Conservation (phyloP, 257 asterid genomes). For the Solanum microdontum region DNA sequence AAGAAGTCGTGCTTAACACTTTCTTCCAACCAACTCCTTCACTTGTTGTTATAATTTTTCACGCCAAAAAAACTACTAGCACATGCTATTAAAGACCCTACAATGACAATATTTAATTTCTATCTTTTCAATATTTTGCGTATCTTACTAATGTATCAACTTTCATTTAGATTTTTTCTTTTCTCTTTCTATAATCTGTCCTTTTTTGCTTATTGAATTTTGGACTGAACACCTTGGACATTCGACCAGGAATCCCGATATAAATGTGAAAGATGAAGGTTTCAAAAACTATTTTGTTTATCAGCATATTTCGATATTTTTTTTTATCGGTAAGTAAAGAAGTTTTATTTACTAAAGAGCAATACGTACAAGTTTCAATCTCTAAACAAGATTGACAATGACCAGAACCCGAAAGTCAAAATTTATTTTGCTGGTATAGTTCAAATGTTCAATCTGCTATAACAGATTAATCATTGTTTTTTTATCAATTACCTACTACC, state of each 20-base stretch:
- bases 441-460: not conserved
- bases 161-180: not conserved
- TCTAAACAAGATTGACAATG: not conserved
- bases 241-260: too few species aligned
- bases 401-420: not conserved
- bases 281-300: too few species aligned
- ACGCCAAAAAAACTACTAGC: not conserved
- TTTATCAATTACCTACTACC: not conserved
- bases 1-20: constrained; percentile 1
- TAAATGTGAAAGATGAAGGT: too few species aligned
- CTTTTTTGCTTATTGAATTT: too few species aligned
- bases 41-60: not conserved
- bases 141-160: not conserved
- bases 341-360: not conserved
- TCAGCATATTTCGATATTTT: too few species aligned
- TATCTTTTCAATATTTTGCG: not conserved
- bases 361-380: not conserved
- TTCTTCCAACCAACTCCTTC: constrained; percentile 27
- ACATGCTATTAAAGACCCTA: not conserved
- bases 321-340: too few species aligned
- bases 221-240: too few species aligned
- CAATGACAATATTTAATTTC: not conserved
- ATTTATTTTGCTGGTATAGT: not conserved
- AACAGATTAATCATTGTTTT: not conserved
- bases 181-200: too few species aligned